phyloP scores from a whole-genome alignment of 805 yeast species.

The Hanseniaspora vineae region DNA sequence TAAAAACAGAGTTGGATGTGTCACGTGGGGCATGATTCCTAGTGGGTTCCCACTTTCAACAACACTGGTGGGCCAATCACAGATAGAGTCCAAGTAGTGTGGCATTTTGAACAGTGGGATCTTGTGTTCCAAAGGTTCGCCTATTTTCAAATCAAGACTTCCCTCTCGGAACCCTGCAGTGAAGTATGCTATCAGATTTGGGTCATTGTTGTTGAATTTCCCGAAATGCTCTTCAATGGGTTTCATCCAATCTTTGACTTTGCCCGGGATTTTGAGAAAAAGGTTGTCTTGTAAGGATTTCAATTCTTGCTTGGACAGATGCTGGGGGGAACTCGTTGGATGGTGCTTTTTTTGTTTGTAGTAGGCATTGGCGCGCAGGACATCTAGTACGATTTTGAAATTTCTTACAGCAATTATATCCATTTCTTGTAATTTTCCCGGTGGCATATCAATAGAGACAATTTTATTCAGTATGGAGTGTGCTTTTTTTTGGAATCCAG shows the following conservation, averaged over 20 bases:
- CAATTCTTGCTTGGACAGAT: constrained; percentile 1
- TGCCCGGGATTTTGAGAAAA: not conserved
- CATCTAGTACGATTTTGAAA: constrained; percentile 11
- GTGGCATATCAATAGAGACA: constrained; percentile 30
- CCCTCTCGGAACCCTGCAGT: constrained; percentile 15
- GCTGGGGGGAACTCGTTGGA: too few relatives aligned
- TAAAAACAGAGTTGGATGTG: constrained; percentile 29
- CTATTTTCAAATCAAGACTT: not conserved
- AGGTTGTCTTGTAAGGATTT: constrained; percentile 1
- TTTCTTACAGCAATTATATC: constrained; percentile 13
- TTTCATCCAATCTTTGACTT: constrained; percentile 12
- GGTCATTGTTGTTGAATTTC: constrained; percentile 6
- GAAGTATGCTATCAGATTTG: constrained; percentile 15
- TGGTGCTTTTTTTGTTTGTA: not conserved
- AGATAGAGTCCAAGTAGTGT: constrained; percentile 12
- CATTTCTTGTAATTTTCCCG: constrained; percentile 14
- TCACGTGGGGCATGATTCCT: constrained; percentile 4
- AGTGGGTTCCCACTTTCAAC: constrained; percentile 3
- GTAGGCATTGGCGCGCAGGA: constrained; percentile 4
- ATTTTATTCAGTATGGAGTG: constrained; percentile 23
- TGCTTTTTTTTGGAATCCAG: constrained; percentile 7
- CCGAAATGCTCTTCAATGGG: constrained; percentile 11
- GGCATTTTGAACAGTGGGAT: constrained; percentile 18
- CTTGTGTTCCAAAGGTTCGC: constrained; percentile 12
- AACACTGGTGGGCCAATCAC: constrained; percentile 15